Base-by-base conservation (phyloP, 345 rosid genomes). In the Lepidium sativum region DNA sequence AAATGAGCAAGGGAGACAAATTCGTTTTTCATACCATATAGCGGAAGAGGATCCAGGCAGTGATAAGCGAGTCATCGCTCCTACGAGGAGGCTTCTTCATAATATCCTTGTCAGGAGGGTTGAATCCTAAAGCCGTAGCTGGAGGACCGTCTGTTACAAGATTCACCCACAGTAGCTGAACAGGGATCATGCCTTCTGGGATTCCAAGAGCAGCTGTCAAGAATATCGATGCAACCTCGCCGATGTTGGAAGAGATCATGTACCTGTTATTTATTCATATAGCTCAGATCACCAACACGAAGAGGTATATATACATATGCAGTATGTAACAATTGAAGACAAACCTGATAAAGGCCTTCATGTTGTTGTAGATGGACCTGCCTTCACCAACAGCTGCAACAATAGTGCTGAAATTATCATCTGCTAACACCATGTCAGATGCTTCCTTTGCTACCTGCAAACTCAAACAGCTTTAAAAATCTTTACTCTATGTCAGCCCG, bases 121-220 rank as follows among this genome's bases (percentile, higher is more conserved):
- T 94, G 77, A 94, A 94, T 58, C 99, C 99, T 51, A 94, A 65
- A 51, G 99, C 99, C 6, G 99, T 94, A 38, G 99, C 99, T 43
- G 99, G 97, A 23, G 99, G 99, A 15, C 99, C 97, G 54, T 94
- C 99, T 0, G 99, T 94, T 16, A 94, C 99, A 20, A 94, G 97
- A 76, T 94, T 94, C 21, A 94, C 99, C 99, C 99, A 94, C 49
- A 94, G 87, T 80, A 94, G 97, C 81, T 94, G 99, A 52, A 94
- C 99, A 0, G 97, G 99, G 29, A 94, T 94, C 97, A 94, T 82
- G 67, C 96, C 99, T 74, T 94, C 99, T 2, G 99, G 99, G 76
- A 94, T 94, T 57, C 99, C 97, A 77, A 94, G 79, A 15, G 99
- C 99, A 59, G 99, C 89, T 1, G 99, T 94, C 67, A 94, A 73